Percentiles rank a stretch among this genome's conserved stretches.
Conservation (phyloP, 768 basidiomycete genomes). For the Trametes cingulata region DNA sequence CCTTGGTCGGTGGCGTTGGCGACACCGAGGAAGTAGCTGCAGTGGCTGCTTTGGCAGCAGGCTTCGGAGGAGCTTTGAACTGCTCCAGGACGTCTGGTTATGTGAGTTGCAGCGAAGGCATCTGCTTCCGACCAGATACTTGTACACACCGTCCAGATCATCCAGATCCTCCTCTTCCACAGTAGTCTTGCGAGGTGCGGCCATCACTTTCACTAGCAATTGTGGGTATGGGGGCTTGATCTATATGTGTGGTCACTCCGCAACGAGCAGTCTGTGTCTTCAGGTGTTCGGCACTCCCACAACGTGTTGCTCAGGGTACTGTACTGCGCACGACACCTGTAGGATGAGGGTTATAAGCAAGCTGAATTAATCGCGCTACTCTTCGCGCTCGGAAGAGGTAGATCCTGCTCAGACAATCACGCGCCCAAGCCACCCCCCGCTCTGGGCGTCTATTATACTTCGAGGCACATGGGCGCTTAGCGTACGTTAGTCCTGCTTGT, state of each 20-base stretch:
- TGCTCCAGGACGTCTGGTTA: conserved; percentile 50
- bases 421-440: background rate
- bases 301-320: no score
- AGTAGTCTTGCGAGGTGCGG: conserved; percentile 14
- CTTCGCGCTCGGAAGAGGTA: background rate
- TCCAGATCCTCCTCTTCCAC: conserved; percentile 59
- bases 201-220: conserved; percentile 3
- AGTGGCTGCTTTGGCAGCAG: conserved; percentile 19
- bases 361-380: background rate
- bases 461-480: background rate
- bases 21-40: conserved; percentile 21
- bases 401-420: background rate
- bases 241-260: no score
- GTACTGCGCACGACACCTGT: background rate
- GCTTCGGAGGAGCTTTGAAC: conserved; percentile 34
- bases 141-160: conserved; percentile 58
- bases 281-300: no score
- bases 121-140: background rate
- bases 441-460: background rate
- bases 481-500: background rate
- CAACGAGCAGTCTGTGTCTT: no score
- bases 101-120: conserved; percentile 12
- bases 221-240: no score
- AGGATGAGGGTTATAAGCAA: background rate
- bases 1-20: conserved; percentile 21